Conservation (phyloP, 257 asterid species). For the Plectranthus barbatus region DNA sequence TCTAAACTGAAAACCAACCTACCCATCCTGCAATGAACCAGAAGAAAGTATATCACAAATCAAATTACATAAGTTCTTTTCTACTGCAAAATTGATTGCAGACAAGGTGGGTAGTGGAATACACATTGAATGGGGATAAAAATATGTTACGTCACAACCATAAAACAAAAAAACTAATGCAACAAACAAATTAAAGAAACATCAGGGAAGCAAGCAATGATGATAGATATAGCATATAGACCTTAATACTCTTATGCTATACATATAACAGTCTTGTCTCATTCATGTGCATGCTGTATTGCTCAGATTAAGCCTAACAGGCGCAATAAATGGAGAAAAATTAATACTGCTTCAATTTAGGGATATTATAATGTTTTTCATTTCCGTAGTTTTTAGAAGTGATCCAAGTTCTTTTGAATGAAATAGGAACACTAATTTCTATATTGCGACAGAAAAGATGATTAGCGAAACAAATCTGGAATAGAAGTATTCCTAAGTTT, state of each 20-base stretch:
- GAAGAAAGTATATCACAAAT: not conserved
- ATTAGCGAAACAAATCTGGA: not conserved
- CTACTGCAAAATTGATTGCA: not conserved
- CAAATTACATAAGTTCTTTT: not conserved
- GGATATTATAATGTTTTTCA: not conserved
- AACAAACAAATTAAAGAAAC: not conserved
- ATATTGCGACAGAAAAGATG: not conserved
- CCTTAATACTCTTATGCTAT: not conserved
- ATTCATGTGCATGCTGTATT: not conserved
- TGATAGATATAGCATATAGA: not conserved
- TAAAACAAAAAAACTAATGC: not conserved
- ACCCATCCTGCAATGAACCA: slow-evolving; percentile 83
- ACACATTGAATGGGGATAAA: not conserved
- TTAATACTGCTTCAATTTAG: not conserved
- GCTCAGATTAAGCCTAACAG: not conserved
- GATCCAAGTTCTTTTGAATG: not conserved
- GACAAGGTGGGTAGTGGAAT: not conserved
- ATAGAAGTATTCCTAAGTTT: not conserved
- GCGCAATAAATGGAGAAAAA: too few relatives aligned
- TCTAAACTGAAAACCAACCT: slow-evolving; percentile 35
- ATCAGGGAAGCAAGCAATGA: not conserved
- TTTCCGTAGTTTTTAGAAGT: too few relatives aligned
- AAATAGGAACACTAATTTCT: not conserved
- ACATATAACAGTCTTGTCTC: not conserved
- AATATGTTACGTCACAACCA: not conserved